Conservation (phyloP, 306 rosid species). For the Trichosanthes cucumerina region DNA sequence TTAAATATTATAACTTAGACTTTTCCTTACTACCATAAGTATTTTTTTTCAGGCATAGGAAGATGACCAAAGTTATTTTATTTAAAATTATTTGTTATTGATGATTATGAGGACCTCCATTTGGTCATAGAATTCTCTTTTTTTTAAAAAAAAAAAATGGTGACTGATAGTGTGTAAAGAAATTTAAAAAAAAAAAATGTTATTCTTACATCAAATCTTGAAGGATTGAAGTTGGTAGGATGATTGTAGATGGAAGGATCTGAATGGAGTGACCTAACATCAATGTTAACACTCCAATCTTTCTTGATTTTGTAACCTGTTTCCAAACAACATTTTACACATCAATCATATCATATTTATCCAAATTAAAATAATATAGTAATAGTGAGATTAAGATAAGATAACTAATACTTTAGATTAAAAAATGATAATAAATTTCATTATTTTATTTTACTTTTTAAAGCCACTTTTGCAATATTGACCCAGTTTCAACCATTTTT, state of each 20-base stretch:
- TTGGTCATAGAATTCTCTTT: neutral
- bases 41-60: too few relatives aligned
- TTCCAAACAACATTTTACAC: neutral
- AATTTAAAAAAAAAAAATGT: too few relatives aligned
- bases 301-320: conserved; percentile 60
- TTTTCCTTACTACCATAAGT: too few relatives aligned
- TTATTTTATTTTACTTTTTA: too few relatives aligned
- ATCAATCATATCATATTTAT: neutral
- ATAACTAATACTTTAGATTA: neutral
- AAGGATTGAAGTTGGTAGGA: conserved; percentile 57
- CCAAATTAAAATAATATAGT: neutral
- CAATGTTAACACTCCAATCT: conserved; percentile 76
- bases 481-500: too few relatives aligned
- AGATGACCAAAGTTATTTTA: neutral
- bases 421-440: too few relatives aligned
- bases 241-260: conserved; percentile 46
- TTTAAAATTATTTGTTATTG: neutral
- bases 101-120: too few relatives aligned
- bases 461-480: too few relatives aligned
- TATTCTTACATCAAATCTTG: conserved; percentile 53
- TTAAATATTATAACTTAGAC: too few relatives aligned
- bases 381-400: too few relatives aligned
- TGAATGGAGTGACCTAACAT: conserved; percentile 63
- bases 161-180: too few relatives aligned
- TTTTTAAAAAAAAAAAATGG: too few relatives aligned